Percentiles rank a stretch among this genome's conserved stretches.
Evolutionary conservation across 2,329 filamentous ascomycete genomes (phyloP).

Genomic region (Graphilbum sp.): DNA sequence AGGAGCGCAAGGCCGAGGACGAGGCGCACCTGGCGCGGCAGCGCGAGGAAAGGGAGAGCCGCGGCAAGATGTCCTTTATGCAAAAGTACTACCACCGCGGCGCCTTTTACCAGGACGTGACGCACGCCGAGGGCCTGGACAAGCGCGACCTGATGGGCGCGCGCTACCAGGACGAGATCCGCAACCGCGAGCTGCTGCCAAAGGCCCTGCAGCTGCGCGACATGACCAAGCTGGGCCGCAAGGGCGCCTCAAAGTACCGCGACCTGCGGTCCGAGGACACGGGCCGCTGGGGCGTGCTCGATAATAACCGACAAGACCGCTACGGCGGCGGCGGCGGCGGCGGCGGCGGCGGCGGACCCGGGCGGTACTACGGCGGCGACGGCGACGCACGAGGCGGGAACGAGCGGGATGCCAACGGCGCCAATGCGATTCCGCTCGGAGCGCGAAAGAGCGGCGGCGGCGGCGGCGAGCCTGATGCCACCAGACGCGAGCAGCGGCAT

Average conservation of each 20-base stretch:
- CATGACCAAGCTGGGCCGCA: slow-evolving; percentile 84
- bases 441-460: slow-evolving; percentile 28
- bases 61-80: slow-evolving; percentile 77
- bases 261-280: slow-evolving; percentile 86
- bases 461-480: slow-evolving; percentile 10
- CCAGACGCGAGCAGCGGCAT: slow-evolving; percentile 8
- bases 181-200: slow-evolving; percentile 67
- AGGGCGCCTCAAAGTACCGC: slow-evolving; percentile 77
- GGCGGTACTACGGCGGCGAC: slow-evolving; percentile 33
- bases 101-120: slow-evolving; percentile 81
- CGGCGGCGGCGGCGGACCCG: slow-evolving; percentile 21
- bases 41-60: slow-evolving; percentile 59
- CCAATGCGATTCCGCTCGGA: slow-evolving; percentile 55
- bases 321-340: slow-evolving; percentile 13
- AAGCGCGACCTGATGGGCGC: slow-evolving; percentile 76
- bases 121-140: slow-evolving; percentile 57
- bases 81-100: slow-evolving; percentile 96
- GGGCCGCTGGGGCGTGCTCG: slow-evolving; percentile 60
- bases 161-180: slow-evolving; percentile 66
- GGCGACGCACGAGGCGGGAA: too few species aligned
- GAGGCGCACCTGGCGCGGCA: slow-evolving; percentile 60
- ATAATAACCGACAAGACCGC: slow-evolving; percentile 24
- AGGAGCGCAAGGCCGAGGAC: slow-evolving; percentile 78
- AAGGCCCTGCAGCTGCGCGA: slow-evolving; percentile 87
- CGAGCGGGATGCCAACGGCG: slow-evolving; percentile 38